These are phyloP conservation scores for Dendrothele bispora DNA, from an alignment of 768 basidiomycete genomes.

Conservation along the genomic window DNA sequence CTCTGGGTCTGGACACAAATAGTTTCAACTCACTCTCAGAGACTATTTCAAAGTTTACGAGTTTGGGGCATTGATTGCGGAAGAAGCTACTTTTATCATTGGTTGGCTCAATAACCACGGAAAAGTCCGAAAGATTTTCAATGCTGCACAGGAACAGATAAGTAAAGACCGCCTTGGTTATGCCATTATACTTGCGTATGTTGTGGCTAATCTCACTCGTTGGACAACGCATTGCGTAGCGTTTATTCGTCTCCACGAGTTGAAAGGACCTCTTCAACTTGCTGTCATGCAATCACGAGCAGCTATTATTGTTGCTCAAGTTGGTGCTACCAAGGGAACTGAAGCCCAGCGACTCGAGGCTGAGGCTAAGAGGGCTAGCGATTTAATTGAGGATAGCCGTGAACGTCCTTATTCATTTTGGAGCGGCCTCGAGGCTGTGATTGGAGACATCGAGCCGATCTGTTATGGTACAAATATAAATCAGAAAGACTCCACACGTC, in stretches of 20 bases:
- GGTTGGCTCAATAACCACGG: slow-evolving; percentile 13
- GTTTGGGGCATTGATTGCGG: slow-evolving; percentile 8
- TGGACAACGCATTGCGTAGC: slow-evolving; percentile 17
- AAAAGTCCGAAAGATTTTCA: slow-evolving; percentile 12
- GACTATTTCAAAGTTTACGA: too few species aligned
- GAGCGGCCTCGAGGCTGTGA: slow-evolving; percentile 15
- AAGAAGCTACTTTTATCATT: slow-evolving; percentile 8
- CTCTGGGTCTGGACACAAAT: too few species aligned
- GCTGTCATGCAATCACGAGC: slow-evolving; percentile 1
- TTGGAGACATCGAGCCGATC: slow-evolving; percentile 27
- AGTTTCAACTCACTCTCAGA: slow-evolving; percentile 12
- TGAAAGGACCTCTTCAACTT: slow-evolving; percentile 1
- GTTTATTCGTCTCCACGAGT: slow-evolving; percentile 3
- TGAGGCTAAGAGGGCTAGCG: slow-evolving; percentile 17
- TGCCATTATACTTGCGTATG: slow-evolving; percentile 6
- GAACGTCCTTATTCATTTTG: too few species aligned
- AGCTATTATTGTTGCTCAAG: slow-evolving; percentile 9
- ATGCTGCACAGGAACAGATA: slow-evolving; percentile 3
- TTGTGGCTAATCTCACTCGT: slow-evolving; percentile 15
- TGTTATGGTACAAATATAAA: slow-evolving; percentile 25
- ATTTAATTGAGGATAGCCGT: slow-evolving; percentile 21
- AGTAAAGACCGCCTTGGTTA: slow-evolving; percentile 2
- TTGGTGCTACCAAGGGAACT: background rate
- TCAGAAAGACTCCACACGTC: slow-evolving; percentile 20
- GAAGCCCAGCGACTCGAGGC: slow-evolving; percentile 16